Percentiles rank a stretch among this genome's conserved stretches.
Evolutionary conservation across 345 rosid genomes (phyloP).

Genomic region (Citrus maxima): DNA sequence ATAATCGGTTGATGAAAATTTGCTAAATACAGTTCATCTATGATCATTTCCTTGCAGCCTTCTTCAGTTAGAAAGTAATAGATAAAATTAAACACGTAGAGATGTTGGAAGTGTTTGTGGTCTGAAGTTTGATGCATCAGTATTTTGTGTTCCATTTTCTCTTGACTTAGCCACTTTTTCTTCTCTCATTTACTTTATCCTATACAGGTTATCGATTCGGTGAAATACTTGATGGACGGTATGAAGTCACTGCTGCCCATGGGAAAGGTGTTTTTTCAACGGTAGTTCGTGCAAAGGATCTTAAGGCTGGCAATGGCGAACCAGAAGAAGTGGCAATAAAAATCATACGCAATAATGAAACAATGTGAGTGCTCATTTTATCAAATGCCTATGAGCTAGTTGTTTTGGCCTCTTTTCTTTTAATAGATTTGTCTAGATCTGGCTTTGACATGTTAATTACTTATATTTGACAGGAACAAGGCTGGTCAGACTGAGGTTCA

Average conservation of each 20-base stretch:
- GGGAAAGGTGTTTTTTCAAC: constrained; percentile 98
- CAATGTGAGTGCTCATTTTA: constrained; percentile 52
- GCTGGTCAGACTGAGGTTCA: constrained; percentile 91
- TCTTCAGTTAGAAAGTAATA: background rate
- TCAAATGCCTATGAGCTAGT: background rate
- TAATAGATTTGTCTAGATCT: constrained; percentile 3
- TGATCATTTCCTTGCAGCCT: background rate
- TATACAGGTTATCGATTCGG: constrained; percentile 86
- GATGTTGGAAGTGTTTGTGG: background rate
- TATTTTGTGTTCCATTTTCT: background rate
- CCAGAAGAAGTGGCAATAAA: constrained; percentile 95
- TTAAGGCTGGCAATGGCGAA: constrained; percentile 62
- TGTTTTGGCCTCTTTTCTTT: background rate
- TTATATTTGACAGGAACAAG: constrained; percentile 64
- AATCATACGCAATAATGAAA: constrained; percentile 91
- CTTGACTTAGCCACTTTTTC: background rate
- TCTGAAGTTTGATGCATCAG: background rate
- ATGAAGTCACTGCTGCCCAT: constrained; percentile 94
- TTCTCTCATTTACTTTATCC: constrained; percentile 6
- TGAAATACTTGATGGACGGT: constrained; percentile 89
- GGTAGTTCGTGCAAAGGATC: constrained; percentile 91
- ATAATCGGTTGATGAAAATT: background rate
- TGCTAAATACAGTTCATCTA: background rate
- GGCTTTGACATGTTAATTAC: constrained; percentile 2
- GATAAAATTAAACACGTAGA: background rate